Evolutionary conservation across 345 rosid species (phyloP).

Genomic region (Reutealis trisperma): DNA sequence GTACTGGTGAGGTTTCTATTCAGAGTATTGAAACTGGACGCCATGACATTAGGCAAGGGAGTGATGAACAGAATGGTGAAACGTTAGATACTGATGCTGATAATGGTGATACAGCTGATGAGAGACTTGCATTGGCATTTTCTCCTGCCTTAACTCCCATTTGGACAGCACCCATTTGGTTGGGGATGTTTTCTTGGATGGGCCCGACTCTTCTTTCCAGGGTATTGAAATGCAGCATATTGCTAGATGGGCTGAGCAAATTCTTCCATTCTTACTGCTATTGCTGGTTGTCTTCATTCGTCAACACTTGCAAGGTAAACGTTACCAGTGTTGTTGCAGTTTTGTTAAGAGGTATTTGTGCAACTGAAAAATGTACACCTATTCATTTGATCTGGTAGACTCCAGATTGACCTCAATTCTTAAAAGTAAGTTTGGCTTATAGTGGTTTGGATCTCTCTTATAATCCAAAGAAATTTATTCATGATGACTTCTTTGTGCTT

Average conservation of each 20-base stretch:
- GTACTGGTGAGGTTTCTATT: neutral
- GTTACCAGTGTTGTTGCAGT: neutral
- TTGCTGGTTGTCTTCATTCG: conserved; percentile 93
- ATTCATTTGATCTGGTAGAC: too few relatives aligned
- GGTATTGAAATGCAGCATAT: conserved; percentile 96
- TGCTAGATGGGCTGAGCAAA: conserved; percentile 93
- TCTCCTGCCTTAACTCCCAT: neutral
- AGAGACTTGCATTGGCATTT: neutral
- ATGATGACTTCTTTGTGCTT: too few relatives aligned
- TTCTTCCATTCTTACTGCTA: conserved; percentile 91
- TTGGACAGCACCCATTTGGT: too few relatives aligned
- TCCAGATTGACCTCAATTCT: too few relatives aligned
- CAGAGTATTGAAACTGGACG: neutral
- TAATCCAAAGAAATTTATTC: too few relatives aligned
- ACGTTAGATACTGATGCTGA: neutral
- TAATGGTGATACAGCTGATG: neutral
- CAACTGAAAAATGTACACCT: neutral
- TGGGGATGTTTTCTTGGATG: neutral
- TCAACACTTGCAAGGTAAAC: conserved; percentile 91
- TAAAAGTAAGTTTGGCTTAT: too few relatives aligned
- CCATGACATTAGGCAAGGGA: neutral
- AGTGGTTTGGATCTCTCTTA: too few relatives aligned
- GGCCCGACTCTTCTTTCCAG: conserved; percentile 76
- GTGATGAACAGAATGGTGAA: neutral
- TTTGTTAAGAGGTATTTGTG: neutral